Evolutionary conservation across 176 grass and related monocot species (phyloP).

Genomic region (Zizania latifolia): DNA sequence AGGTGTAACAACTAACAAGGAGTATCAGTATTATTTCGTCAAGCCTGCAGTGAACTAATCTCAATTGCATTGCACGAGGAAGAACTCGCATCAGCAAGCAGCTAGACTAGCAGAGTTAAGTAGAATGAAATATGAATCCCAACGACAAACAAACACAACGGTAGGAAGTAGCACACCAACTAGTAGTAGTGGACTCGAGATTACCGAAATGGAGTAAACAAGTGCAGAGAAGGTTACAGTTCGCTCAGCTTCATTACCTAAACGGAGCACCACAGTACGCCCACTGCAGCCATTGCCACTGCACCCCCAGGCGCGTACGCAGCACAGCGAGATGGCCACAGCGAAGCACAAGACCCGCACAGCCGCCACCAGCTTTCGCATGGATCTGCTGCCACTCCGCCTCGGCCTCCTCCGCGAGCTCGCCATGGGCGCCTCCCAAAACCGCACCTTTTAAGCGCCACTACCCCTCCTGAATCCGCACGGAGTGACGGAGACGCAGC

Average conservation of each 20-base stretch:
- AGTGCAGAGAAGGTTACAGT: neutral
- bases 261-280: constrained; percentile 10
- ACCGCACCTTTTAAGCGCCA: neutral
- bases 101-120: neutral
- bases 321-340: constrained; percentile 28
- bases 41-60: neutral
- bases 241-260: constrained; percentile 30
- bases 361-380: constrained; percentile 17
- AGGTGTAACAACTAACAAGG: neutral
- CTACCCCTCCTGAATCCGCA: too few species aligned
- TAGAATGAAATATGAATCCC: neutral
- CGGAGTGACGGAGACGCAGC: too few species aligned
- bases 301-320: constrained; percentile 2
- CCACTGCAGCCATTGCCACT: neutral
- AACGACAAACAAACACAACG: neutral
- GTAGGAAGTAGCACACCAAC: neutral
- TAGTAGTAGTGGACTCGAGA: neutral
- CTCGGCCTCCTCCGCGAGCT: neutral
- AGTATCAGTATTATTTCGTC: neutral
- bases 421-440: constrained; percentile 35
- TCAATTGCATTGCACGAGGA: neutral
- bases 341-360: constrained; percentile 30
- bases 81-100: neutral
- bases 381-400: constrained; percentile 25
- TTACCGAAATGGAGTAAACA: neutral